Evolutionary conservation across 208 protist genomes (phyloP), one percentile per base, ranked within the genome.

Genomic region (Leishmania gerbilli): DNA sequence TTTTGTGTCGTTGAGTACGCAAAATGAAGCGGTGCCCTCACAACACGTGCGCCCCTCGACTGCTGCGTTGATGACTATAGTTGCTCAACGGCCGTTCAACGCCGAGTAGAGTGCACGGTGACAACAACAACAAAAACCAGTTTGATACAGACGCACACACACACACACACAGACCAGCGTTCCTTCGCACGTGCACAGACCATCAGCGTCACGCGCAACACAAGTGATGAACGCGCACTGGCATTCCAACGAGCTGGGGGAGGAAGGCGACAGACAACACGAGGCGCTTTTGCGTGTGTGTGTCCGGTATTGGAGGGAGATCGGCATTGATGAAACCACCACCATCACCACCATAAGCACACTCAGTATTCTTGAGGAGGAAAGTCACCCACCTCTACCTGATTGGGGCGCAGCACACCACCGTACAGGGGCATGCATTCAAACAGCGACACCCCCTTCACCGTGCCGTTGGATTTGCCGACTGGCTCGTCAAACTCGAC

Each of bases 401-500:
- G 87, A 72, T 97, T 92, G 1, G 96, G 96, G 27, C 94, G 93
- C 76, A 97, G 81, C 74, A 98, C 95, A 34, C 93, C 95, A 13
- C 94, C 96, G 83, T 98, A 97, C 67, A 87, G 64, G 15, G 88
- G 87, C 75, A 81, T 77, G 77, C 96, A 98, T 71, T 90, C 81
- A 81, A 99, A 99, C 47, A 98, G 95, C 65, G 77, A 74, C 37
- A 87, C 88, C 7, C 95, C 96, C 81, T 99, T 99, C 34, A 98
- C 95, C 24, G 88, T 88, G 45, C 98, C 98, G 82, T 99, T 91
- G 34, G 96, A 96, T 77, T 99, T 99, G 27, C 98, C 98, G 3
- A 98, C 87, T 56, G 98, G 98, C 83, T 99, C 95, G 77, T 99
- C 98, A 45, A 99, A 98, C 84, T 97, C 85, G 9, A 99, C 93